Percentiles rank a stretch among this genome's conserved stretches.
These are phyloP conservation scores for Tylopilus plumbeoviolaceoides DNA, from an alignment of 768 basidiomycete species.

Conservation along the genomic window DNA sequence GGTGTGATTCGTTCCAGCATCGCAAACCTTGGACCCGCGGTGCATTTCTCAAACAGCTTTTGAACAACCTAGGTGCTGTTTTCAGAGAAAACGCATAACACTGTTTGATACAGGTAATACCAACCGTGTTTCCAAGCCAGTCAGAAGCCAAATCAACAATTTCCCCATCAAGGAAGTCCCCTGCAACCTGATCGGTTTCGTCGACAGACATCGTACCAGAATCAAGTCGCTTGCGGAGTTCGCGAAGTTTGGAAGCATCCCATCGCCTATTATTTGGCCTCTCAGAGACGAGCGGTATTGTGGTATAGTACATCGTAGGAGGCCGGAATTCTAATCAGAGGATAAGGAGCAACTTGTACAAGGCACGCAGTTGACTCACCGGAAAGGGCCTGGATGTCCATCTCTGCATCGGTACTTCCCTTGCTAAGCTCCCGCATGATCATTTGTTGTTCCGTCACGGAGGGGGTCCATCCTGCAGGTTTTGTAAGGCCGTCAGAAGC, in stretches of 20 bases:
- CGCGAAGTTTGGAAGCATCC: constrained; percentile 92
- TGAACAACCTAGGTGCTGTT: constrained; percentile 70
- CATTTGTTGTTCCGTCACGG: constrained; percentile 94
- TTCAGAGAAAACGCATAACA: constrained; percentile 1
- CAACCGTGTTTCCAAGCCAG: constrained; percentile 91
- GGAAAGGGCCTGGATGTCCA: constrained; percentile 79
- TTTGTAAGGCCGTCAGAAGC: constrained; percentile 55
- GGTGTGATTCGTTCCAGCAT: constrained; percentile 95
- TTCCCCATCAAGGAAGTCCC: constrained; percentile 90
- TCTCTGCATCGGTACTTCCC: constrained; percentile 73
- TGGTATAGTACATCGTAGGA: constrained; percentile 94
- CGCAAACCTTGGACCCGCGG: constrained; percentile 67
- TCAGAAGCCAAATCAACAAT: constrained; percentile 94
- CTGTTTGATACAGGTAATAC: constrained; percentile 11
- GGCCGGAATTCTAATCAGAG: constrained; percentile 71
- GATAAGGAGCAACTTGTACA: constrained; percentile 9
- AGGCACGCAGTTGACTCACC: constrained; percentile 47
- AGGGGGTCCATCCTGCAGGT: constrained; percentile 62
- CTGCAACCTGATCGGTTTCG: constrained; percentile 87
- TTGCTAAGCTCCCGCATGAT: constrained; percentile 89
- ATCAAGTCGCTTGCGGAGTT: constrained; percentile 91
- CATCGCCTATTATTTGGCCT: constrained; percentile 81
- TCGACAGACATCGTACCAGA: constrained; percentile 78
- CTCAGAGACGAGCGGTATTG: constrained; percentile 88
- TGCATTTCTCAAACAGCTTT: constrained; percentile 92